Evolutionary conservation across 2,329 filamentous ascomycete species (phyloP).

Genomic region (Lizonia empirigonia): DNA sequence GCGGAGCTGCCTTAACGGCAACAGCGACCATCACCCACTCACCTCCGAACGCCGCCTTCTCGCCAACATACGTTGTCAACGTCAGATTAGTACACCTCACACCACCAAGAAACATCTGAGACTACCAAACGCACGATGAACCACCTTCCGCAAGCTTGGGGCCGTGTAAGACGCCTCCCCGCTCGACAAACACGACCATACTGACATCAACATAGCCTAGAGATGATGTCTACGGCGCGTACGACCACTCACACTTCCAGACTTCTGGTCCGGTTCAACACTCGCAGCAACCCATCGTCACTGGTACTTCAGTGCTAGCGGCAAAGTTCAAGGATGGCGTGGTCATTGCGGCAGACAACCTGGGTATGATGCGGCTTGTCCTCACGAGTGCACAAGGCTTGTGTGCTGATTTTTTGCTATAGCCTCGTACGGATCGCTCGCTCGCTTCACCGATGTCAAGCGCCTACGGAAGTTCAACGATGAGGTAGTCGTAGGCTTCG

Average conservation of each 20-base stretch:
- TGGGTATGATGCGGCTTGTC: conserved; percentile 64
- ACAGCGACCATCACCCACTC: conserved; percentile 22
- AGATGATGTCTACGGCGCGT: conserved; percentile 95
- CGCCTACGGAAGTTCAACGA: conserved; percentile 88
- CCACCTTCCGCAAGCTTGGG: conserved; percentile 69
- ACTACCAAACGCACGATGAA: conserved; percentile 58
- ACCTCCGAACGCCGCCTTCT: conserved; percentile 24
- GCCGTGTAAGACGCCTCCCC: conserved; percentile 58
- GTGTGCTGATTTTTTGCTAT: conserved; percentile 19
- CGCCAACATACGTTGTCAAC: neutral
- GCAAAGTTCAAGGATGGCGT: conserved; percentile 97
- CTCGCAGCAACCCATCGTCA: conserved; percentile 92
- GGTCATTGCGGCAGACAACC: conserved; percentile 94
- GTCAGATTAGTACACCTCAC: neutral
- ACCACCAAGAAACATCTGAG: neutral
- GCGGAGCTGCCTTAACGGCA: conserved; percentile 40
- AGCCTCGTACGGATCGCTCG: conserved; percentile 96
- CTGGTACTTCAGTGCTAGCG: conserved; percentile 91
- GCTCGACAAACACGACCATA: conserved; percentile 15
- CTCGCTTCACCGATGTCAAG: conserved; percentile 96
- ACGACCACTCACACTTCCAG: conserved; percentile 85
- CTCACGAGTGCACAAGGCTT: neutral
- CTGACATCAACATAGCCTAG: conserved; percentile 69
- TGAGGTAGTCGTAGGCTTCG: conserved; percentile 86
- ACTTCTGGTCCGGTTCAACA: conserved; percentile 71